Evolutionary conservation across 2,329 filamentous ascomycete genomes (phyloP), one percentile per base, ranked within the genome.

Genomic region (Trichoderma simmonsii): DNA sequence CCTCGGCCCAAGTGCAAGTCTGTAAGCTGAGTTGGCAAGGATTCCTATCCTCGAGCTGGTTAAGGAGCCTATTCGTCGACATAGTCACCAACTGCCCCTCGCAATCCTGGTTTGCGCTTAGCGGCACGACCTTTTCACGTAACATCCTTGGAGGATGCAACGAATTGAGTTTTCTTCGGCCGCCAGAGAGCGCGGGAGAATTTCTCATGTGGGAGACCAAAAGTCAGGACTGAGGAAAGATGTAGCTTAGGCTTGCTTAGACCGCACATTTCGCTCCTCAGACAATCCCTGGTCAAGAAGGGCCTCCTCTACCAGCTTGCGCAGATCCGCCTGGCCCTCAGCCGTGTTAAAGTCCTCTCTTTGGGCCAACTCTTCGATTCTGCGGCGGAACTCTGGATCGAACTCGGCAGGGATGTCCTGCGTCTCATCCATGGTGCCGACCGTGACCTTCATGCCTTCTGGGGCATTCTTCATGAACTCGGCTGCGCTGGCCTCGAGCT

Each of bases 331-430:
- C 82, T 99, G 96, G 4, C 92, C 93, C 73, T 92, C 89, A 69
- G 93, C 90, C 6, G 90, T 92, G 76, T 95, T 86, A 77, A 98
- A 97, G 78, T 98, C 94, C 28, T 92, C 90, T 54, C 94, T 87
- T 43, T 91, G 87, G 2, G 96, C 95, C 73, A 99, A 83, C 81
- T 97, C 92, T 78, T 98, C 94, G 78, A 99, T 98, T 68, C 93
- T 88, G 75, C 92, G 86, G 78, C 92, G 90, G 75, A 99, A 93
- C 75, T 95, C 94, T 1, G 93, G 90, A 79, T 98, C 94, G 9
- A 91, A 88, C 72, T 91, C 89, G 51, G 86, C 86, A 1, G 85
- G 86, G 7, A 88, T 88, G 14, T 89, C 89, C 59, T 89, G 85
- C 0, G 81, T 85, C 76, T 91, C 87, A 6, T 87, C 85, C 85